Conservation (phyloP, 495 filamentous ascomycete genomes). For the Penicillium alfredii region DNA sequence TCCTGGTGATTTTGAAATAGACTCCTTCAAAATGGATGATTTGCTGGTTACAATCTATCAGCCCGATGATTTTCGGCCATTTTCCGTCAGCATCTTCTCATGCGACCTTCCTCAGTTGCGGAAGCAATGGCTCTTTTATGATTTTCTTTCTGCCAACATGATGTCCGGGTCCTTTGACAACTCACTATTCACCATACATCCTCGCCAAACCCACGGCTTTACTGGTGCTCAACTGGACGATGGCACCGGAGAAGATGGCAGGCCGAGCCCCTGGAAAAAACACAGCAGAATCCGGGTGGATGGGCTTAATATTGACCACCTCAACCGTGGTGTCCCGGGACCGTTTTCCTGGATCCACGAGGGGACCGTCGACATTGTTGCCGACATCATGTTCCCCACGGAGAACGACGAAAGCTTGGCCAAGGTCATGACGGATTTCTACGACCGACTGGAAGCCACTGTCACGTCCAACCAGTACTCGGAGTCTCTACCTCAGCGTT, state of each 20-base stretch:
- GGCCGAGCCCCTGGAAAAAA: constrained; percentile 74
- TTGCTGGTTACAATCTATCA: constrained; percentile 89
- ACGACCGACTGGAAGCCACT: constrained; percentile 87
- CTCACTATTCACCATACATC: constrained; percentile 95
- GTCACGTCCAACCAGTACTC: constrained; percentile 64
- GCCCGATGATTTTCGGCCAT: constrained; percentile 82
- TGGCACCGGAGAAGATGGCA: constrained; percentile 46
- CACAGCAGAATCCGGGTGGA: constrained; percentile 86
- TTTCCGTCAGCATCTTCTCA: constrained; percentile 89
- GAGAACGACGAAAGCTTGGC: constrained; percentile 81
- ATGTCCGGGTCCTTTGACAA: constrained; percentile 96
- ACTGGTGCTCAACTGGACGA: constrained; percentile 51
- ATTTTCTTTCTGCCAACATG: constrained; percentile 89
- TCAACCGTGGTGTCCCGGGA: constrained; percentile 88
- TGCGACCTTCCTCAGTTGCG: constrained; percentile 89
- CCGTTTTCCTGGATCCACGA: constrained; percentile 98
- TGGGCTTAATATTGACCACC: constrained; percentile 88
- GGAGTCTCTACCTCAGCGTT: constrained; percentile 12
- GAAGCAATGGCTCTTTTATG: constrained; percentile 97
- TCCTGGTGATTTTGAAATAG: constrained; percentile 93
- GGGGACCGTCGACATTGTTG: constrained; percentile 92
- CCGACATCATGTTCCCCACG: constrained; percentile 86
- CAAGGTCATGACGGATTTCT: constrained; percentile 90
- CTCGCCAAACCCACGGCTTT: constrained; percentile 73
- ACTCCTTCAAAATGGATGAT: constrained; percentile 93